Base-by-base conservation (phyloP, 2,329 filamentous ascomycete species). In the Chaetomiaceae sp. region DNA sequence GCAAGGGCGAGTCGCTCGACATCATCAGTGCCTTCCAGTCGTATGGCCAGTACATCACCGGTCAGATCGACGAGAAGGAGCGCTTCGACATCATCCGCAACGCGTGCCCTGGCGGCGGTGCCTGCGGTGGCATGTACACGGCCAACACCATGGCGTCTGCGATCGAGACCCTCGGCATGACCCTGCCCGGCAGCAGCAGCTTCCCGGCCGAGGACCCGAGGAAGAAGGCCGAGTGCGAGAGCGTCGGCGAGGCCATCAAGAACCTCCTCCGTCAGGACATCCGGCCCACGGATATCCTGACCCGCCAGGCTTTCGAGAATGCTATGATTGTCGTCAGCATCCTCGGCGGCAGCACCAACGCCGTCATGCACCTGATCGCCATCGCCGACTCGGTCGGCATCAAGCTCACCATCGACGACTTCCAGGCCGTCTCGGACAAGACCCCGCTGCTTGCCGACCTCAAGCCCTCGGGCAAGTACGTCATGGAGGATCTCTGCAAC, bases 11-110 rank as follows among this genome's bases (percentile, higher is more conserved):
- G 58, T 74, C 85, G 52, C 89, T 96, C 61, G 92, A 99, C 68
- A 95, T 99, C 47, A 87, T 99, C 54, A 96, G 90, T 44, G 93
- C 93, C 38, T 99, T 99, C 81, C 93, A 99, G 73, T 87, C 92
- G 5, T 97, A 97, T 66, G 93, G 93, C 21, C 89, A 96, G 68
- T 97, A 91, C 73, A 85, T 99, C 62, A 82, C 87, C 12, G 92
- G 92, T 38, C 82, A 96, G 64, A 96, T 97, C 70, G 86, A 78
- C 58, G 93, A 99, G 72, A 85, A 93, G 64, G 78, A 92, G 72
- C 85, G 93, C 46, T 95, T 90, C 68, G 93, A 97, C 70, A 92
- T 97, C 64, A 96, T 96, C 68, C 82, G 90, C 55, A 77, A 97
- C 66, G 91, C 93, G 38, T 96, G 91, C 69, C 88, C 88, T 20